phyloP scores from a whole-genome alignment of 169 alveolate genomes.

The Plasmodium cynomolgi region DNA sequence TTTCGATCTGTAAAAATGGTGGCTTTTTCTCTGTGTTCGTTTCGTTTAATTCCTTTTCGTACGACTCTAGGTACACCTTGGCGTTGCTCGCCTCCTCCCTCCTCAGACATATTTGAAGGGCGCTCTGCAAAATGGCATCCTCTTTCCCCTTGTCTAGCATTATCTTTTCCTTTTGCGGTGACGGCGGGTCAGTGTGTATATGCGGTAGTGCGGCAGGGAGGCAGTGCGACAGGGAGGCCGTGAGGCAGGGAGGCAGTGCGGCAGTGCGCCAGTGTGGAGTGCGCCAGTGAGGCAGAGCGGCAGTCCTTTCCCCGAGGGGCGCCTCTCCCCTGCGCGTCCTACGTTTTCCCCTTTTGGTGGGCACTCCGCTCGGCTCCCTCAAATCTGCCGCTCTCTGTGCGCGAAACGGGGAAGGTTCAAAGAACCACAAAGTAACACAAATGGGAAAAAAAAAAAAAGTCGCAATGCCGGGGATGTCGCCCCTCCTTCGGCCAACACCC shows the following conservation, averaged over 20 bases:
- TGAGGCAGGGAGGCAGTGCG: neutral
- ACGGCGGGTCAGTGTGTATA: neutral
- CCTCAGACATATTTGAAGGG: slow-evolving; percentile 58
- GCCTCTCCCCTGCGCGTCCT: neutral
- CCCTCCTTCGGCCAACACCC: neutral
- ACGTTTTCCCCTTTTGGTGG: neutral
- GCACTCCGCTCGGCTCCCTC: neutral
- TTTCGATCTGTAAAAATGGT: slow-evolving; percentile 17
- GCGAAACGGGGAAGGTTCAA: neutral
- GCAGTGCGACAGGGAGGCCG: neutral
- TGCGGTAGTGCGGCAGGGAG: neutral
- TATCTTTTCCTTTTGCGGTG: neutral
- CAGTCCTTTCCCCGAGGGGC: neutral
- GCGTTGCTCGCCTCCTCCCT: slow-evolving; percentile 27
- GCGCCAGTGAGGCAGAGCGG: neutral
- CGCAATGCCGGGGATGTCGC: neutral
- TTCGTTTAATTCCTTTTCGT: slow-evolving; percentile 57
- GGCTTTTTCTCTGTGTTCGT: slow-evolving; percentile 12
- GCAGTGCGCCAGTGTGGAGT: too few relatives aligned
- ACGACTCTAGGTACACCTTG: slow-evolving; percentile 33
- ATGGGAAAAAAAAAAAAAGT: neutral
- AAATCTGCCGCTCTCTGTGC: neutral
- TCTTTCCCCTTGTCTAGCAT: slow-evolving; percentile 44
- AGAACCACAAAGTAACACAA: neutral
- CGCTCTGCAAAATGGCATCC: slow-evolving; percentile 34